Percentiles rank a stretch among this genome's conserved stretches.
phyloP scores from a whole-genome alignment of 176 grass and related monocot genomes.

The Aegilops speltoides region DNA sequence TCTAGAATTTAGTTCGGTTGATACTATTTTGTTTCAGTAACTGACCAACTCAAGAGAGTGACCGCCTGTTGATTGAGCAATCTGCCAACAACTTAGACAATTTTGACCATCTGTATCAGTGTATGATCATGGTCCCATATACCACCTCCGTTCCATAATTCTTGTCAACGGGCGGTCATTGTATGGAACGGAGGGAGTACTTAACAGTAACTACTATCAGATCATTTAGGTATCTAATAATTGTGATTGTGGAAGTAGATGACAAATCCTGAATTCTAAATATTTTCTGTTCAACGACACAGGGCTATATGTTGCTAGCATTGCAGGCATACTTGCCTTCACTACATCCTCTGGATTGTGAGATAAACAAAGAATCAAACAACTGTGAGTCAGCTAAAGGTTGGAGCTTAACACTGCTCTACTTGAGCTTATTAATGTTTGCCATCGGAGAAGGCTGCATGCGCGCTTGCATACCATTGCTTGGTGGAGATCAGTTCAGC shows the following conservation, averaged over 20 bases:
- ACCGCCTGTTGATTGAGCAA: neutral
- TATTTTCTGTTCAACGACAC: neutral
- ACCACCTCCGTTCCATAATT: too few relatives aligned
- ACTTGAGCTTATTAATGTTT: conserved; percentile 36
- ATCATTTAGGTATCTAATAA: neutral
- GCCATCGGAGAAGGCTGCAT: conserved; percentile 45
- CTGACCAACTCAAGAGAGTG: neutral
- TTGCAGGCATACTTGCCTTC: conserved; percentile 50
- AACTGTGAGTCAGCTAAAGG: conserved; percentile 25
- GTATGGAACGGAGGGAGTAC: neutral
- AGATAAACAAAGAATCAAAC: conserved; percentile 45
- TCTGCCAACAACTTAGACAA: neutral
- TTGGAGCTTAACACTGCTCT: conserved; percentile 30
- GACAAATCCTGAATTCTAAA: neutral
- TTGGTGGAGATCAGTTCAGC: conserved; percentile 42
- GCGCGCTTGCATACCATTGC: conserved; percentile 34
- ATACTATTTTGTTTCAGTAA: neutral
- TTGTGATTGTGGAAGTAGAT: neutral
- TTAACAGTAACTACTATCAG: neutral
- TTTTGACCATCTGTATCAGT: neutral
- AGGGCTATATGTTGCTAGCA: conserved; percentile 61
- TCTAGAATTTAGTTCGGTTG: neutral
- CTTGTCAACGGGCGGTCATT: too few relatives aligned
- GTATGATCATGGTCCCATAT: neutral
- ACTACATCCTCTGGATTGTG: conserved; percentile 46